Evolutionary conservation across 768 basidiomycete species (phyloP), one percentile per base, ranked within the genome.

Genomic region (Russula abietina): DNA sequence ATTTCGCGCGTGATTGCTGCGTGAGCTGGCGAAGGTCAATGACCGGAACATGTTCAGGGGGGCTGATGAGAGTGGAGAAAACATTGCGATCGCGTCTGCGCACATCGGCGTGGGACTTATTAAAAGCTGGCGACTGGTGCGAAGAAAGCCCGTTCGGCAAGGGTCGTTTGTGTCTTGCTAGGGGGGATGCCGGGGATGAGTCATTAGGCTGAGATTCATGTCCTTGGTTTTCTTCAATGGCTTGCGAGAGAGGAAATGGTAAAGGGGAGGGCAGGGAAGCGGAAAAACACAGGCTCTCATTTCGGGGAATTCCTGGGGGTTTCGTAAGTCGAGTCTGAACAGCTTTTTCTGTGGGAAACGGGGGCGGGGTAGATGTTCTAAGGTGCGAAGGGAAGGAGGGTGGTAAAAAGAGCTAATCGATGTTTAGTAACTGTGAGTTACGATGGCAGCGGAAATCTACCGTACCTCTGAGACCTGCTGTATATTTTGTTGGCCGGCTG

Each of bases 11-110:
- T 26, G 74, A 70, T 53, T 75, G 71, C 58, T 75, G 76, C 24
- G 78, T 79, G 14, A 82, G 75, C 51, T 79, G 79, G 1, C 55
- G 57, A 33, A 66, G 62, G 74, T 78, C 36, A 79, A 70, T 11
- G 74, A 79, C 14, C 76, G 80, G 50, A 78, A 61, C 10, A 71
- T 71, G 71, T 12, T 71, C 67, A 14, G 73, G 72, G 2, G 70
- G 70, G 10, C 60, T 60, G 19, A 69, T 60, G 19, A 69, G 69
- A 3, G 69, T 60, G 19, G 70, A 69, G 1, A 70, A 61, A 14
- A 65, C 55, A 33, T 67, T 64, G n/a, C 67, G 64, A 60, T 73
- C 69, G 14, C 66, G 69, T 30, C 70, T 56, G 22, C 66, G 66
- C 30, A n/a, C n/a, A 45, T 38, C 50, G 36, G 14, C 30, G n/a